phyloP scores from a whole-genome alignment of 768 basidiomycete genomes.

The Kwoniella heveanensis region DNA sequence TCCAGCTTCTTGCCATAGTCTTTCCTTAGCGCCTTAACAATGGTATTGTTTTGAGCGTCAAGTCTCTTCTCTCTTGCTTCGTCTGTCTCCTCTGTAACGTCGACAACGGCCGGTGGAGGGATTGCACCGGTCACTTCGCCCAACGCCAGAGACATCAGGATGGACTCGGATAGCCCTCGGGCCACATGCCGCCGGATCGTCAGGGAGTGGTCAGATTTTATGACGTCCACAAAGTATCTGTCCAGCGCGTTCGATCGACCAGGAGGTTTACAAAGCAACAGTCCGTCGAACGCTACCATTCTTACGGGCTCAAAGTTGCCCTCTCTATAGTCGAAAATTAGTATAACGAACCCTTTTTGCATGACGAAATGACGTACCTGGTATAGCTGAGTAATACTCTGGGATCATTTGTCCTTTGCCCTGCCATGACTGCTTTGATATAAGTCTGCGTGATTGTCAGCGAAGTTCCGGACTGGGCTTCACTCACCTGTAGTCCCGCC shows the following conservation, averaged over 20 bases:
- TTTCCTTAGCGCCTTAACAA: slow-evolving; percentile 84
- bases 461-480: neutral
- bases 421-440: slow-evolving; percentile 33
- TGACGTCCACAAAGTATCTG: slow-evolving; percentile 82
- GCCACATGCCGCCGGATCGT: slow-evolving; percentile 84
- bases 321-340: slow-evolving; percentile 63
- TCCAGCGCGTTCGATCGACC: slow-evolving; percentile 78
- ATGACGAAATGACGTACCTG: slow-evolving; percentile 61
- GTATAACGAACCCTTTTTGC: neutral
- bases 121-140: slow-evolving; percentile 67
- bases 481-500: slow-evolving; percentile 80
- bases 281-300: slow-evolving; percentile 88
- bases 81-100: slow-evolving; percentile 68
- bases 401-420: slow-evolving; percentile 40
- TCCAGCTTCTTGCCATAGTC: slow-evolving; percentile 75
- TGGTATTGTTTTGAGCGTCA: slow-evolving; percentile 68
- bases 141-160: slow-evolving; percentile 81
- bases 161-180: slow-evolving; percentile 77
- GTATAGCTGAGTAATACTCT: slow-evolving; percentile 79
- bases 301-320: slow-evolving; percentile 92
- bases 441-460: slow-evolving; percentile 20
- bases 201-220: slow-evolving; percentile 81
- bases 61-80: slow-evolving; percentile 56
- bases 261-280: slow-evolving; percentile 76
- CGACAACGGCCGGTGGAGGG: slow-evolving; percentile 45